Percentiles rank a stretch among this genome's conserved stretches.
Evolutionary conservation across 202 grass and related monocot genomes (phyloP).

Genomic region (Alloteropsis angusta): DNA sequence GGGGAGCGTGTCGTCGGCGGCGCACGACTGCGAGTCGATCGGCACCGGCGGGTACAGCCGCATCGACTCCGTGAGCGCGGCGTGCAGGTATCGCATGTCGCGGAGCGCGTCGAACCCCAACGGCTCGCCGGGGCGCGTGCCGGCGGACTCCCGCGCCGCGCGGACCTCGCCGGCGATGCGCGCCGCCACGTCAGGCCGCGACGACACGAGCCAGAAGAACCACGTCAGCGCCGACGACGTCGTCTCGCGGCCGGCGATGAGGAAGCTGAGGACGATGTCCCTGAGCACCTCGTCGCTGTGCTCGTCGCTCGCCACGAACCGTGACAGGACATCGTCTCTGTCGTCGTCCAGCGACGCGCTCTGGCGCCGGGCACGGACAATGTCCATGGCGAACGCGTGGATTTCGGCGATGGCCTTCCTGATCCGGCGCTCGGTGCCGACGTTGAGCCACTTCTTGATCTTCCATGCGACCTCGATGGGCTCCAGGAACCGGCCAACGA

Average conservation of each 20-base stretch:
- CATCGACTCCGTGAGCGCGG: constrained; percentile 56
- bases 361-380: no score
- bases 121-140: background rate
- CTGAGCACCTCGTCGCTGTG: constrained; percentile 28
- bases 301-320: constrained; percentile 31
- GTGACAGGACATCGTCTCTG: constrained; percentile 38
- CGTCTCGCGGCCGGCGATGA: constrained; percentile 41
- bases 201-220: constrained; percentile 51
- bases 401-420: no score
- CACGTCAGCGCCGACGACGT: constrained; percentile 48
- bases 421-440: no score
- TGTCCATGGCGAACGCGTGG: no score
- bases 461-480: no score
- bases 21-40: constrained; percentile 48
- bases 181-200: constrained; percentile 21
- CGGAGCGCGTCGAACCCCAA: constrained; percentile 46
- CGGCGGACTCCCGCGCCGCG: background rate
- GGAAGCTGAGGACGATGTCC: constrained; percentile 47
- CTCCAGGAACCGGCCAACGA: no score
- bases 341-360: no score
- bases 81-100: constrained; percentile 64
- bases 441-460: no score
- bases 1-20: constrained; percentile 41
- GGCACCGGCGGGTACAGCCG: constrained; percentile 46
- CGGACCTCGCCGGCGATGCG: constrained; percentile 26